A percentile compares a stretch with the other conserved stretches of the same genome.
Evolutionary conservation across 306 rosid genomes (phyloP).

Genomic region (Cucurbita ficifolia): DNA sequence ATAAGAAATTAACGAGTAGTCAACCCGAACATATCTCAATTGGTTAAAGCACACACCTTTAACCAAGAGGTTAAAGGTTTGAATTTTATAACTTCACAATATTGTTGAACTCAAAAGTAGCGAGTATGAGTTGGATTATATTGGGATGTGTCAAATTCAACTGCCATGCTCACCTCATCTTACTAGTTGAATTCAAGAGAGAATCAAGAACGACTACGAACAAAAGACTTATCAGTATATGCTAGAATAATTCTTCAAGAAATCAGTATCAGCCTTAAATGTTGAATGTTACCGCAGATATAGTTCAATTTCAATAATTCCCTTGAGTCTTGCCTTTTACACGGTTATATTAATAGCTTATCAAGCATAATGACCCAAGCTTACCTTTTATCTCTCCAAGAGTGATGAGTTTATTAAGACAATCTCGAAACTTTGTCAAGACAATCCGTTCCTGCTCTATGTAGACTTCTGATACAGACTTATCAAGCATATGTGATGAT

Average conservation of each 20-base stretch:
- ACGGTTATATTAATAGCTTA: background rate
- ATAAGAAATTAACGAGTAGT: background rate
- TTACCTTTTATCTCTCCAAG: conserved; percentile 85
- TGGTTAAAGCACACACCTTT: too few species aligned
- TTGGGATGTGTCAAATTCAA: background rate
- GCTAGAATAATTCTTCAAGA: background rate
- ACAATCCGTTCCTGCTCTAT: conserved; percentile 74
- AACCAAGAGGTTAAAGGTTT: too few species aligned
- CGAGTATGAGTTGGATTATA: background rate
- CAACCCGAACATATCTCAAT: too few species aligned
- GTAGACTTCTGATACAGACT: conserved; percentile 60
- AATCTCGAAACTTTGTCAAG: conserved; percentile 64
- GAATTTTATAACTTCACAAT: too few species aligned
- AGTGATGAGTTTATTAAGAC: conserved; percentile 65
- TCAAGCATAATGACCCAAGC: conserved; percentile 13
- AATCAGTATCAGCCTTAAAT: background rate
- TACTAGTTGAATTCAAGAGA: background rate
- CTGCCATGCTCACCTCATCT: background rate
- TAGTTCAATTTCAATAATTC: background rate
- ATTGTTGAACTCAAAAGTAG: background rate
- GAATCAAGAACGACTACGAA: background rate
- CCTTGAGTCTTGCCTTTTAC: background rate
- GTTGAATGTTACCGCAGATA: background rate
- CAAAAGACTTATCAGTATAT: background rate
- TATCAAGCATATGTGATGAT: conserved; percentile 47